Evolutionary conservation across 2,329 filamentous ascomycete species (phyloP), one percentile per base, ranked within the genome.

Genomic region (Coniochaeta prunicola): DNA sequence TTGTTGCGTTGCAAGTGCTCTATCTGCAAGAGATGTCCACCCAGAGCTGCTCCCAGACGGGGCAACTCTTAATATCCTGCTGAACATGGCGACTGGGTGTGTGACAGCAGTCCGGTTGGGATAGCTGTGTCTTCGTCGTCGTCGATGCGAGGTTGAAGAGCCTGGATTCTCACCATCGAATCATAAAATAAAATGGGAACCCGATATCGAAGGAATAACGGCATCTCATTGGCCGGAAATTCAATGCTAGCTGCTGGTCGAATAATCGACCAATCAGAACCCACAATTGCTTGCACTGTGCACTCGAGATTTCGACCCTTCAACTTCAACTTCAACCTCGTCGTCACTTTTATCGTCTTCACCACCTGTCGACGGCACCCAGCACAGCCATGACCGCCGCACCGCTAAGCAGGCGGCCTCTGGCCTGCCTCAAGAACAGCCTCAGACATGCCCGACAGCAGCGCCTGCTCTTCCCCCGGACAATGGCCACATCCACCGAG

Each of bases 381-480:
- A 75, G 68, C 63, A 50, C 45, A 50, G 45, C 45, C 45, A 84
- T 80, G 78, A 91, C 90, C 80, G 79, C 82, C 64, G 78, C 83
- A 64, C 74, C 81, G 61, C 68, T 80, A 68, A 62, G 59, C 50
- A 75, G 83, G 74, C 85, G 88, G 82, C 88, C 89, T 62, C 74
- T 90, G 69, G 83, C 84, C 79, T 87, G 85, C 74, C 84, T 90
- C 70, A 90, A 89, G 74, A 77, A 83, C 31, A 75, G 84, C 38
- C 69, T 91, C 66, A 79, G 86, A 63, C 80, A 83, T 68, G 74
- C 80, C 53, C 77, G 84, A 62, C 80, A 80, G 61, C 80, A 82
- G 59, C 74, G 70, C 53, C 63, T 69, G 13, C 65, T 74, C 15
- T 64, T 73, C 42, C 65, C 69, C 59, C 73, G 85, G 64, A 76